Base-by-base conservation (phyloP, 75 land plant species). In the Chamaecyparis obtusa region DNA sequence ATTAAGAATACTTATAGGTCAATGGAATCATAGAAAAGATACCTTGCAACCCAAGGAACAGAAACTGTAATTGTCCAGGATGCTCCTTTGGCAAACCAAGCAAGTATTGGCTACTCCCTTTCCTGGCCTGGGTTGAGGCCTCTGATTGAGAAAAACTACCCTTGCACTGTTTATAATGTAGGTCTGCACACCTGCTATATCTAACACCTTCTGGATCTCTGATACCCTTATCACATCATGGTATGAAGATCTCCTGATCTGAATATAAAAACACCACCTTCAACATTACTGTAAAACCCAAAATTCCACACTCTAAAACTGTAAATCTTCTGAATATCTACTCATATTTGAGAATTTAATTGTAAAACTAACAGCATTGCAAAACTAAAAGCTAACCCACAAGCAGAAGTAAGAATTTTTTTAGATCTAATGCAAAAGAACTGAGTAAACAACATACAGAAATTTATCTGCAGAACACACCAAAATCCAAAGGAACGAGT, bases 31-130 rank as follows among this genome's bases (percentile, higher is more conserved):
- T 39, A 9, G 43, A 78, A 78, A 19, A 1, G 36, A 19, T 54
- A 90, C 91, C 91, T 90, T 90, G 87, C 91, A 90, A 9, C 90
- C 91, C 46, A 90, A 48, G 56, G 91, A 90, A 83, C 91, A 90
- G 81, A 84, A 90, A 49, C 86, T 83, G 85, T 69, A 90, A 44
- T 79, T 86, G 51, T 88, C 87, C 35, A 88, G 87, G 19, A 90
- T 87, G 85, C 90, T 88, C 27, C 90, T 72, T 48, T 86, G 72
- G 43, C 91, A 90, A 55, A 89, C 81, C 57, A 86, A n/a, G 87
- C 91, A 90, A n/a, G 90, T 86, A 67, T 90, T 90, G 19, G 67
- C 69, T 10, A 85, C 85, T 5, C 89, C 87, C 57, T 90, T 90
- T 24, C 87, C 90, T 7, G 89, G 90, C 83, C 87, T 80, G 35